These are phyloP conservation scores for Lasiodiplodia citricola DNA, from an alignment of 2,329 filamentous ascomycete genomes.

Conservation along the genomic window DNA sequence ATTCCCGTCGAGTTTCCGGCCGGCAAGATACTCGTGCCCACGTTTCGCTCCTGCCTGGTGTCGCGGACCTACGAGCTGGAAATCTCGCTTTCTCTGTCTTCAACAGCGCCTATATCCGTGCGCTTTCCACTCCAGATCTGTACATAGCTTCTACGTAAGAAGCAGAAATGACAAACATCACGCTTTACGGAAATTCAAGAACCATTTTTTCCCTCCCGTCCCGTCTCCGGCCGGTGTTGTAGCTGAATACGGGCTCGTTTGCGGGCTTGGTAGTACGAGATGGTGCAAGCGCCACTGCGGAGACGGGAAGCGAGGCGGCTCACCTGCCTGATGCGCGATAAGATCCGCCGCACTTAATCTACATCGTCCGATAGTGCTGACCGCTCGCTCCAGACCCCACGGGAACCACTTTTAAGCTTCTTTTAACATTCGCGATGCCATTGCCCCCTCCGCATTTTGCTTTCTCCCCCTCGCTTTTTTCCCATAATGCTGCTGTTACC, in stretches of 20 bases:
- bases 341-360: neutral
- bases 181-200: no score
- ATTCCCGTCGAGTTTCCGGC: neutral
- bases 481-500: neutral
- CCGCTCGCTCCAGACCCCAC: neutral
- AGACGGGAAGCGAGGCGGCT: neutral
- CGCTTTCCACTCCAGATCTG: slow-evolving; percentile 3
- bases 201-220: no score
- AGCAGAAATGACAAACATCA: no score
- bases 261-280: neutral
- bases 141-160: neutral
- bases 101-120: neutral
- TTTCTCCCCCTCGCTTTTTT: neutral
- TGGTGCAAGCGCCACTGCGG: neutral
- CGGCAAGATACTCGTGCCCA: neutral
- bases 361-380: neutral
- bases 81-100: neutral
- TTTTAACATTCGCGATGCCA: neutral
- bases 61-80: neutral
- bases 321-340: neutral
- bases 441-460: neutral
- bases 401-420: neutral
- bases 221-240: no score
- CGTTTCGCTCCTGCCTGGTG: slow-evolving; percentile 1
- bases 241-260: no score